A percentile compares a stretch with the other conserved stretches of the same genome.
phyloP scores from a whole-genome alignment of 805 yeast genomes.

The Hemisphaericaspora nanyangensis region DNA sequence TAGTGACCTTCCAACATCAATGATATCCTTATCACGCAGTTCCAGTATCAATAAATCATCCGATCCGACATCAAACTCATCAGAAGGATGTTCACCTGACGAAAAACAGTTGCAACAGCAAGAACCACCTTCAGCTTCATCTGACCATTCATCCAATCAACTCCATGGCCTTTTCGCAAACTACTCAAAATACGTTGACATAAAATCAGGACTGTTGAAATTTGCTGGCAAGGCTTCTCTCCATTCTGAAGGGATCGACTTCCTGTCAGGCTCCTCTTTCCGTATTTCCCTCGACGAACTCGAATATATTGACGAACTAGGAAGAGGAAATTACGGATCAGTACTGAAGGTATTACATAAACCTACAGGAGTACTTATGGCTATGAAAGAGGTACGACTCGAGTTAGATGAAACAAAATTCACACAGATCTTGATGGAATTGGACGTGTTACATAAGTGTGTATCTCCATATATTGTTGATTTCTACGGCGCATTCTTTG shows the following conservation, averaged over 20 bases:
- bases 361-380: constrained; percentile 91
- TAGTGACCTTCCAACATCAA: neutral
- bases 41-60: constrained; percentile 3
- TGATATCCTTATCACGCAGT: constrained; percentile 3
- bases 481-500: constrained; percentile 95
- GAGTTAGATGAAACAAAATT: constrained; percentile 93
- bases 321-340: constrained; percentile 95
- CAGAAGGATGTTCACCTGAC: constrained; percentile 4
- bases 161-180: constrained; percentile 70
- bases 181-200: constrained; percentile 84
- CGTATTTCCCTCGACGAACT: constrained; percentile 81
- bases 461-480: constrained; percentile 89
- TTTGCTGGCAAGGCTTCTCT: constrained; percentile 92
- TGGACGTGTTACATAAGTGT: constrained; percentile 90
- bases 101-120: constrained; percentile 9
- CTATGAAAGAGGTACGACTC: constrained; percentile 93
- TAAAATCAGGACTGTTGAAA: constrained; percentile 86
- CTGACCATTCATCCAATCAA: constrained; percentile 21
- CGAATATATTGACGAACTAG: constrained; percentile 80
- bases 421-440: constrained; percentile 92
- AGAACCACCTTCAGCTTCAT: constrained; percentile 1
- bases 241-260: constrained; percentile 89
- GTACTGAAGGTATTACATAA: constrained; percentile 90
- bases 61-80: neutral
- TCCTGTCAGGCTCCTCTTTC: constrained; percentile 83